A percentile compares a stretch with the other conserved stretches of the same genome.
phyloP scores from a whole-genome alignment of 2,329 filamentous ascomycete genomes.

The Penicillium sp. region DNA sequence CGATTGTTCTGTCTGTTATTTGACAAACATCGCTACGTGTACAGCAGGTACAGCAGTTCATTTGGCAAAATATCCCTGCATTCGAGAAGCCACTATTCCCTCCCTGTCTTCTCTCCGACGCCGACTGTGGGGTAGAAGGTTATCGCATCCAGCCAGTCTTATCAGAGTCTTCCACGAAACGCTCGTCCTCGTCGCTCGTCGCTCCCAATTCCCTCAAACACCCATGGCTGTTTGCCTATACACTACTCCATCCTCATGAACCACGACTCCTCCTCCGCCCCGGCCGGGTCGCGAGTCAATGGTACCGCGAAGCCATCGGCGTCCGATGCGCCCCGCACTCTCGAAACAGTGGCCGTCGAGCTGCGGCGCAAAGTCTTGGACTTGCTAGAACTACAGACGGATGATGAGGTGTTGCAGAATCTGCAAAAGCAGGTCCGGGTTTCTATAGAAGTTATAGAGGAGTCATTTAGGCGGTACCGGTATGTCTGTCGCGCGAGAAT shows the following conservation, averaged over 20 bases:
- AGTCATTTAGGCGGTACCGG: constrained; percentile 14
- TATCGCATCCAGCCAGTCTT: background rate
- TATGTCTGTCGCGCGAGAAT: constrained; percentile 2
- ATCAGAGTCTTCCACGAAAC: background rate
- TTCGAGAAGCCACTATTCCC: background rate
- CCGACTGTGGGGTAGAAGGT: background rate
- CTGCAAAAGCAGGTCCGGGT: constrained; percentile 12
- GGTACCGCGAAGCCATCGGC: constrained; percentile 1
- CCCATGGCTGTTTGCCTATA: constrained; percentile 3
- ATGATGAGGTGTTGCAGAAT: constrained; percentile 12
- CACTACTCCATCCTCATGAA: constrained; percentile 1
- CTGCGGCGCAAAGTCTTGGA: constrained; percentile 10
- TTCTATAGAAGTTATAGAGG: constrained; percentile 13
- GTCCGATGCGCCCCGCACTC: constrained; percentile 10
- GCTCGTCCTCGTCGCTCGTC: no score
- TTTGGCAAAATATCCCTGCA: background rate
- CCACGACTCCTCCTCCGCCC: constrained; percentile 2
- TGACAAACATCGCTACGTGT: background rate
- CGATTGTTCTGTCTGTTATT: background rate
- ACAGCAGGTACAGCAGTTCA: background rate
- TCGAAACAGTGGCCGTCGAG: constrained; percentile 10
- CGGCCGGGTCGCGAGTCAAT: constrained; percentile 10
- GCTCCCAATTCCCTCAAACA: background rate
- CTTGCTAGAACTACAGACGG: constrained; percentile 6
- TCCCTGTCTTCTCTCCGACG: background rate